Percentiles rank a stretch among this genome's conserved stretches.
Conservation (phyloP, 805 yeast species). For the Grigorovia yakushimaensis region DNA sequence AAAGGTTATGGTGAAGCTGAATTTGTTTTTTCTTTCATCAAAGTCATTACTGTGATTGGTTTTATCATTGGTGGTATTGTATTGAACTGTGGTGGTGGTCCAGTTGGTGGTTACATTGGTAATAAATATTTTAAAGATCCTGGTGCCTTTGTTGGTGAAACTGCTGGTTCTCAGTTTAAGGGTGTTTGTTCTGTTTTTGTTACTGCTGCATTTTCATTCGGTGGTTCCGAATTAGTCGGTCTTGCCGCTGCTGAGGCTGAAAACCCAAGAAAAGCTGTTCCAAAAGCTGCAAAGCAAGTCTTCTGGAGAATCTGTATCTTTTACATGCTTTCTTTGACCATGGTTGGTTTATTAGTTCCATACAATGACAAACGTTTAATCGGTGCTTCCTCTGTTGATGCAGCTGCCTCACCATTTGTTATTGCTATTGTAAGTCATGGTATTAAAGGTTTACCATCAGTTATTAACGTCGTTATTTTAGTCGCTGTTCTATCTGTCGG, state of each 20-base stretch:
- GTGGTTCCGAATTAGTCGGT: conserved; percentile 45
- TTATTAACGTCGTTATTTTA: conserved; percentile 59
- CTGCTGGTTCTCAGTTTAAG: too few relatives aligned
- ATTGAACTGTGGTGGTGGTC: conserved; percentile 45
- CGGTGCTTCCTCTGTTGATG: too few relatives aligned
- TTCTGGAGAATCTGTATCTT: conserved; percentile 47
- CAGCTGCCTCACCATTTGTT: conserved; percentile 69
- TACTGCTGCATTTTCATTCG: conserved; percentile 60
- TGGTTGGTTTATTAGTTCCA: conserved; percentile 41
- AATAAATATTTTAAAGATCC: too few relatives aligned
- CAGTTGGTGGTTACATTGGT: conserved; percentile 43
- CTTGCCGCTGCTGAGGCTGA: conserved; percentile 41
- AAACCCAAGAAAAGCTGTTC: conserved; percentile 40
- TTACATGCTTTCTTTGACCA: conserved; percentile 35
- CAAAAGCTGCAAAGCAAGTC: conserved; percentile 45
- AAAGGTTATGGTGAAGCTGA: conserved; percentile 51
- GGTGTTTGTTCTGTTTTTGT: too few relatives aligned
- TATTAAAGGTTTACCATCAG: conserved; percentile 51
- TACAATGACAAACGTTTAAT: conserved; percentile 33
- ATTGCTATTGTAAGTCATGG: conserved; percentile 60
- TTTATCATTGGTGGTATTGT: conserved; percentile 40
- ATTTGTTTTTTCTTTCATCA: conserved; percentile 37
- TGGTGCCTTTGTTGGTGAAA: too few relatives aligned
- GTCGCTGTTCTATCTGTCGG: conserved; percentile 63
- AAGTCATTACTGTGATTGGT: conserved; percentile 39